Base-by-base conservation (phyloP, 2,329 filamentous ascomycete species). In the Tolypocladium endophyticum region DNA sequence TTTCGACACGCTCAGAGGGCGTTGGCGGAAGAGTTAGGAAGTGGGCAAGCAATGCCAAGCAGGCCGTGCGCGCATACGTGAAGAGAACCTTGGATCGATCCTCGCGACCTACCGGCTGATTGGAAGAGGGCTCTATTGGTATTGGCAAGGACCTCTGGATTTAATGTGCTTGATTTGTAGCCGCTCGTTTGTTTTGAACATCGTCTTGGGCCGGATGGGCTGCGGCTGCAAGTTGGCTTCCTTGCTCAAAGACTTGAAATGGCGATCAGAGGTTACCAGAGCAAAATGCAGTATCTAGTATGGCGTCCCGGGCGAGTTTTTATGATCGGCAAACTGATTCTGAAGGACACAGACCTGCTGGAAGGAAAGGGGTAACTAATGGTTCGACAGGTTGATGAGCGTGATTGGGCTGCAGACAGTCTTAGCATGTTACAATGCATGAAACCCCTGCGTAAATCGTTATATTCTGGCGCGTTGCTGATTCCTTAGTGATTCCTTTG, bases 41-140 rank as follows among this genome's bases (percentile, higher is more conserved):
- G 43, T 76, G 73, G 73, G 71, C 71, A 28, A 66, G 62, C 56
- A 68, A 69, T 54, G 72, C 71, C 30, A 74, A 67, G 55, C 66
- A 65, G 45, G 69, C 66, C 38, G 67, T 75, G 38, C 71, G 69
- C 23, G 68, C 64, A 30, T 73, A 70, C 57, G 63, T 75, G 56
- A 70, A 65, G 58, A 69, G 64, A 47, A 71, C 68, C 36, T 64
- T 72, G 58, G 68, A 71, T 62, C 68, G 73, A 60, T 64, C 68
- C n/a, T 64, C 65, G 30, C 64, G 64, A 55, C 63, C 62, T 30
- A 61, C 50, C 25, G 43, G 58, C 52, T 62, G 61, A 58, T 61
- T 59, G 39, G 59, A 55, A 55, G 57, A 43, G 20, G 39, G 30
- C 23, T 43, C n/a, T 18, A 30, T 55, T 33, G 52, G 30, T 33